Percentiles rank a stretch among this genome's conserved stretches.
Evolutionary conservation across 1,284 basidiomycete species (phyloP).

Genomic region (Microbotryum saponariae): DNA sequence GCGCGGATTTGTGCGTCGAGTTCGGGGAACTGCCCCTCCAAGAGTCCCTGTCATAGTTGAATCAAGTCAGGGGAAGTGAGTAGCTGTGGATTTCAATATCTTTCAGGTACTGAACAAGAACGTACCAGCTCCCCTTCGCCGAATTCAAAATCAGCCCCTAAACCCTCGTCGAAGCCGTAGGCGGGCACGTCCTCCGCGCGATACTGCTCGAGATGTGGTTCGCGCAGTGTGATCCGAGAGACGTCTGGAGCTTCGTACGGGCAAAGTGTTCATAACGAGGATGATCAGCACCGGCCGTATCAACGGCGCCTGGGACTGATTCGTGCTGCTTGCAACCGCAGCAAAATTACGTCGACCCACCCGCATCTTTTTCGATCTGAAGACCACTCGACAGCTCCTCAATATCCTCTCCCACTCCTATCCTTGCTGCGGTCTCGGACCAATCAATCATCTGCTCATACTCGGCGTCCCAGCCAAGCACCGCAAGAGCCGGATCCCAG

Average conservation of each 20-base stretch:
- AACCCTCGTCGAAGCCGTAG: background rate
- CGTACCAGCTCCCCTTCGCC: slow-evolving; percentile 4
- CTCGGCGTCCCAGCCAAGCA: slow-evolving; percentile 15
- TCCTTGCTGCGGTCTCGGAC: background rate
- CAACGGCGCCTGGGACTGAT: background rate
- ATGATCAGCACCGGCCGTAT: no score
- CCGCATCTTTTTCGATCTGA: no score
- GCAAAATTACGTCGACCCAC: slow-evolving; percentile 3
- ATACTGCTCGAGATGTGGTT: slow-evolving; percentile 28
- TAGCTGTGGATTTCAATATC: background rate
- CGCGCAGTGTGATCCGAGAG: slow-evolving; percentile 25
- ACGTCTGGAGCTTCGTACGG: slow-evolving; percentile 18
- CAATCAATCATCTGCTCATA: background rate
- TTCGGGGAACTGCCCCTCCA: slow-evolving; percentile 19
- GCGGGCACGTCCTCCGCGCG: background rate
- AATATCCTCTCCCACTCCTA: background rate
- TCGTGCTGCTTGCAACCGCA: background rate
- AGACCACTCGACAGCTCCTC: background rate
- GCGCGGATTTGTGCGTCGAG: slow-evolving; percentile 22
- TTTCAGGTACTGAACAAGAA: background rate
- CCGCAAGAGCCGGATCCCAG: slow-evolving; percentile 4
- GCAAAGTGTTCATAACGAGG: background rate
- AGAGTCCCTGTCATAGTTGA: slow-evolving; percentile 14
- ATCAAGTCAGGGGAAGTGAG: background rate
- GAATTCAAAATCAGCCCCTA: background rate